phyloP scores from a whole-genome alignment of 1,139 yeast species.

The Pichia sp. region DNA sequence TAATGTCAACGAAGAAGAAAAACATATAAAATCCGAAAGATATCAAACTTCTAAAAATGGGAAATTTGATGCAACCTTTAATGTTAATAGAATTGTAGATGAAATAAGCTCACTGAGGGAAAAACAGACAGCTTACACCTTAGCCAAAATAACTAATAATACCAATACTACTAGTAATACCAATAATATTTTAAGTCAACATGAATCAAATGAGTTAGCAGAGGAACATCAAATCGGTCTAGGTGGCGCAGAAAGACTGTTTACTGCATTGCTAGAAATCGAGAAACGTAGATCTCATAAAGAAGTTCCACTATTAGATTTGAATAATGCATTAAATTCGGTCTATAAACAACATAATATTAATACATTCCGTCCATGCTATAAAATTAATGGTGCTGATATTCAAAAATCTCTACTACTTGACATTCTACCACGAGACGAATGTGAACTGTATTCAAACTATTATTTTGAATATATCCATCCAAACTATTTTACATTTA shows the following conservation, averaged over 20 bases:
- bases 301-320: conserved; percentile 3
- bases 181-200: not conserved
- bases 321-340: conserved; percentile 6
- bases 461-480: conserved; percentile 32
- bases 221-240: conserved; percentile 6
- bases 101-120: not conserved
- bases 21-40: not conserved
- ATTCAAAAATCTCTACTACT: conserved; percentile 26
- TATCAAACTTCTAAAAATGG: conserved; percentile 17
- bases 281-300: conserved; percentile 26
- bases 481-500: conserved; percentile 31
- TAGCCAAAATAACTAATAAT: not conserved
- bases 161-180: not conserved
- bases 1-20: not conserved
- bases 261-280: conserved; percentile 29
- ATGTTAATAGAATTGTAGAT: not conserved
- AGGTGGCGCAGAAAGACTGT: conserved; percentile 30
- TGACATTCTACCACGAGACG: conserved; percentile 21
- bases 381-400: conserved; percentile 9
- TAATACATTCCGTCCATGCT: conserved; percentile 2
- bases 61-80: conserved; percentile 20
- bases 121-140: not conserved
- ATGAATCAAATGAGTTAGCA: not conserved
- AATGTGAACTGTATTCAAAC: conserved; percentile 29
- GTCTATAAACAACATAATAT: conserved; percentile 1